phyloP scores from a whole-genome alignment of 805 yeast genomes.

The Helenozyma rhizophorensis region DNA sequence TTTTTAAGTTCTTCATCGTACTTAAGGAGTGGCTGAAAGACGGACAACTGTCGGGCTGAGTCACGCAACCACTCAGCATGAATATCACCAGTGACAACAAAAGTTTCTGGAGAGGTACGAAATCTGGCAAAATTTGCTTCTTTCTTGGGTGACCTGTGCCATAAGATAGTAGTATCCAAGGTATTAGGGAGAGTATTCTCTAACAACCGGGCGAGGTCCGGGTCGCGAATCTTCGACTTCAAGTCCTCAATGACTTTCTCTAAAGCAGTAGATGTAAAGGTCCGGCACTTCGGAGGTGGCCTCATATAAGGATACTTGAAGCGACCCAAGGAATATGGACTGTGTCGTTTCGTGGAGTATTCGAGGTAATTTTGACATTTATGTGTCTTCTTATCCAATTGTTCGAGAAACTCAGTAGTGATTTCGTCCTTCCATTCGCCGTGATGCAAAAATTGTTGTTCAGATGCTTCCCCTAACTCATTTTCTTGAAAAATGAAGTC shows the following conservation, averaged over 20 bases:
- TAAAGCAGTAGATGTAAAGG: constrained; percentile 59
- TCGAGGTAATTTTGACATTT: constrained; percentile 60
- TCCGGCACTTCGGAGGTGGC: constrained; percentile 68
- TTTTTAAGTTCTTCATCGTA: constrained; percentile 46
- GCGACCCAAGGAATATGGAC: constrained; percentile 56
- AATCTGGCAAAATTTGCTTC: neutral
- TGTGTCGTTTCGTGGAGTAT: constrained; percentile 52
- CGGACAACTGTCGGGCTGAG: constrained; percentile 76
- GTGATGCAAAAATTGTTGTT: neutral
- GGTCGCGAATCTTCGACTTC: constrained; percentile 45
- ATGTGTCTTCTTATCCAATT: constrained; percentile 15
- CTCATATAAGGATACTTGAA: constrained; percentile 66
- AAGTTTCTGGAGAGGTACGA: constrained; percentile 46
- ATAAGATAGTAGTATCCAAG: constrained; percentile 77
- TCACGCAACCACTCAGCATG: constrained; percentile 93
- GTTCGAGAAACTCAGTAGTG: constrained; percentile 13
- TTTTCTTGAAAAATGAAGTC: neutral
- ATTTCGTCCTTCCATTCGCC: constrained; percentile 4
- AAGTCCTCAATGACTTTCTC: constrained; percentile 57
- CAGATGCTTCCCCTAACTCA: neutral
- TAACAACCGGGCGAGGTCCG: constrained; percentile 67
- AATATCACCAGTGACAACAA: constrained; percentile 87
- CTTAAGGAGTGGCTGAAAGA: constrained; percentile 59
- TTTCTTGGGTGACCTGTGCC: constrained; percentile 42
- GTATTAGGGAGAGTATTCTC: constrained; percentile 88